Evolutionary conservation across 495 filamentous ascomycete species (phyloP).

Genomic region (Parathielavia hyrcaniae): DNA sequence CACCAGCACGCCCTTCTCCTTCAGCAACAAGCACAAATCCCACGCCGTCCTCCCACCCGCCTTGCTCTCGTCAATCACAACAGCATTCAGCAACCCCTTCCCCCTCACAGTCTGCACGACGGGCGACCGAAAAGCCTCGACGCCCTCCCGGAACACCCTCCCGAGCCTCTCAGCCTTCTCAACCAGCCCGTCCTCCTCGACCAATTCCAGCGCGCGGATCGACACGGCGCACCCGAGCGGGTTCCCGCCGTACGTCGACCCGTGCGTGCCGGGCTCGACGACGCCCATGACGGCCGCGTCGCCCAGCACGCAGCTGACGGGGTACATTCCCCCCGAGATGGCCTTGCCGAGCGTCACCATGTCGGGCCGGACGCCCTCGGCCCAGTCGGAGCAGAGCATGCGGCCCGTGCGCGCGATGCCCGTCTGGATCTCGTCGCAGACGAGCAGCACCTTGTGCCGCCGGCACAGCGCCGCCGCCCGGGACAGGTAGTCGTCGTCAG

Average conservation of each 20-base stretch:
- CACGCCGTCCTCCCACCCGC: constrained; percentile 84
- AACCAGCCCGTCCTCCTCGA: constrained; percentile 84
- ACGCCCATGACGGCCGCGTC: constrained; percentile 92
- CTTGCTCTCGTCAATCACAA: constrained; percentile 86
- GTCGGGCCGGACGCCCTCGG: constrained; percentile 90
- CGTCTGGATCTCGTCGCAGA: constrained; percentile 98
- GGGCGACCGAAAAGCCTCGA: constrained; percentile 62
- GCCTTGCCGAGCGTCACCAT: constrained; percentile 93
- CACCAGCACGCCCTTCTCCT: constrained; percentile 91
- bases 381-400: constrained; percentile 91
- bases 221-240: constrained; percentile 95
- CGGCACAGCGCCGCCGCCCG: constrained; percentile 82
- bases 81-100: constrained; percentile 91
- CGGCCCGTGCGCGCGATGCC: constrained; percentile 90
- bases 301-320: constrained; percentile 87
- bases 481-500: constrained; percentile 79
- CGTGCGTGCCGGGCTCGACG: constrained; percentile 95
- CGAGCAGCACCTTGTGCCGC: constrained; percentile 87
- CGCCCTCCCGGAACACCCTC: constrained; percentile 72
- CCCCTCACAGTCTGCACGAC: constrained; percentile 80
- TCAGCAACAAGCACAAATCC: constrained; percentile 94
- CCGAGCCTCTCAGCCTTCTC: constrained; percentile 75
- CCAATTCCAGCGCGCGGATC: constrained; percentile 89
- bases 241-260: constrained; percentile 95
- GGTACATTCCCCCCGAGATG: constrained; percentile 97